These are phyloP conservation scores for Candida ficus DNA, from an alignment of 805 yeast genomes.

Conservation along the genomic window DNA sequence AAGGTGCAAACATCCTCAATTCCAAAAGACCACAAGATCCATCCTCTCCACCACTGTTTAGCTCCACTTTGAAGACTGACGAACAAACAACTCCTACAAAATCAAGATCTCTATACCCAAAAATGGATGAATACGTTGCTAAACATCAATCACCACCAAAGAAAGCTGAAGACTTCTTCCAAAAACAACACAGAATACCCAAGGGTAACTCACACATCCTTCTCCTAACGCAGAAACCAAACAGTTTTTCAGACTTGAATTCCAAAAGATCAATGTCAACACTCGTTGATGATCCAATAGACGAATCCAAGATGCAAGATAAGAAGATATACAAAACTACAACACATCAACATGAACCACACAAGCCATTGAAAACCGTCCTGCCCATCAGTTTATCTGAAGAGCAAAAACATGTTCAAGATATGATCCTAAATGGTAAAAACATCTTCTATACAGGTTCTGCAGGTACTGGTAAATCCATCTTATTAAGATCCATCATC, in stretches of 20 bases:
- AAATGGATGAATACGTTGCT: not conserved
- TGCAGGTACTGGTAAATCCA: constrained; percentile 98
- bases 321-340: not conserved
- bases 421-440: constrained; percentile 56
- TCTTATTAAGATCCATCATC: constrained; percentile 64
- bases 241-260: not conserved
- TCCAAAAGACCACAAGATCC: not conserved
- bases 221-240: constrained; percentile 28
- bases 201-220: constrained; percentile 17
- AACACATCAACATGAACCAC: constrained; percentile 7
- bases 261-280: constrained; percentile 1
- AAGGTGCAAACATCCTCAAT: not conserved
- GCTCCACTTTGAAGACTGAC: constrained; percentile 2
- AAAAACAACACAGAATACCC: not conserved
- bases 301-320: not conserved
- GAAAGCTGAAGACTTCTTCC: not conserved
- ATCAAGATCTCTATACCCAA: not conserved
- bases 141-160: not conserved
- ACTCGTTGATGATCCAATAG: constrained; percentile 1
- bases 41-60: constrained; percentile 1
- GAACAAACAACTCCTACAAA: not conserved
- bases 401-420: constrained; percentile 64
- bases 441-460: constrained; percentile 93
- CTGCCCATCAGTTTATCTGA: constrained; percentile 36
- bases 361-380: constrained; percentile 8